Evolutionary conservation across 371 early-diverging fungal genomes (phyloP), one percentile per base, ranked within the genome.

Genomic region (Rhizomucor pusillus): DNA sequence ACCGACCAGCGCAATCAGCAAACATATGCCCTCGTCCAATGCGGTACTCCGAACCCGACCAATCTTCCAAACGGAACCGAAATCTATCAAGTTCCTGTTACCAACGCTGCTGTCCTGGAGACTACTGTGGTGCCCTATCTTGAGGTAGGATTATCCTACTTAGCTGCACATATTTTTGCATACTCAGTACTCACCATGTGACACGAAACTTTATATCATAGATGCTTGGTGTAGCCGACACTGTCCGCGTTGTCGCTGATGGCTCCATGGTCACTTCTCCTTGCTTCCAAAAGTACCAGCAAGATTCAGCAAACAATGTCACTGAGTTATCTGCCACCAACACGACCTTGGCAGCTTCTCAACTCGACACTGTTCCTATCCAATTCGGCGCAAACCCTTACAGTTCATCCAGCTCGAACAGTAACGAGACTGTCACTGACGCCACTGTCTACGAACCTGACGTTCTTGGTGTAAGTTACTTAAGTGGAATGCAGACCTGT

Each of bases 111-210:
- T 20, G 78, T 77, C 1, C 60, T 82, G 50, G 81, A 83, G 45
- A 89, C 89, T 10, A 83, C 85, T 3, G 73, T 81, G 14, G 75
- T 83, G 16, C 71, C 86, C 25, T 88, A 76, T 69, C 69, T 90
- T 14, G 87, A 85, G 66, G 82, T 76, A 76, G 57, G 29, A 33
- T 41, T 43, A 14, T 18, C 11, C 18, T 18, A 1, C 6, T 48
- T 46, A 13, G n/a, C n/a, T 37, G 25, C 34, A 13, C 20, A 50
- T 37, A 41, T 33, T 23, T 37, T 25, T 41, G 5, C 20, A 50
- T 37, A 41, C 20, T 34, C 23, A 47, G 23, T 24, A 4, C 16
- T 43, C 29, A 23, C 6, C 9, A 14, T 20, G 22, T 20, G 18
- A 22, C 51, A 40, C 16, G 5, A 23, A 46, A 20, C 46, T 23